Evolutionary conservation across 2,329 filamentous ascomycete genomes (phyloP).

Genomic region (Epichloe hybrida): DNA sequence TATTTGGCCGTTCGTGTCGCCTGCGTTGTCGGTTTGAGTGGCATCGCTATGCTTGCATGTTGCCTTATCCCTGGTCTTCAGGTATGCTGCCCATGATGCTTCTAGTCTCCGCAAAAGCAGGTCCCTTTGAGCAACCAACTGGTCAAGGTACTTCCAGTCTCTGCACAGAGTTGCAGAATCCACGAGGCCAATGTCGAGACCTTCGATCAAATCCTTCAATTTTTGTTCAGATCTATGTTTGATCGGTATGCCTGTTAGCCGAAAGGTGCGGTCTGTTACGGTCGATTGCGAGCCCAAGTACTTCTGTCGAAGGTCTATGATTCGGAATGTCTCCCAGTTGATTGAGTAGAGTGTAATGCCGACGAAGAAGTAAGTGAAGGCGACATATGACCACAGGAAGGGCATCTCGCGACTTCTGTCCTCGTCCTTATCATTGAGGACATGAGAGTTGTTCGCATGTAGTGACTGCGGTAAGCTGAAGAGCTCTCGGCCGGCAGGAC

Average conservation of each 20-base stretch:
- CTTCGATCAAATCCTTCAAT: conserved; percentile 78
- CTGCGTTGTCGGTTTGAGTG: conserved; percentile 2
- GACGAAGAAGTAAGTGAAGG: conserved; percentile 92
- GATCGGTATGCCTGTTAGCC: conserved; percentile 72
- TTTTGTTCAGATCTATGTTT: conserved; percentile 68
- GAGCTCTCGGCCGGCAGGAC: conserved; percentile 4
- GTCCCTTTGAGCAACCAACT: conserved; percentile 54
- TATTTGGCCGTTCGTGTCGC: conserved; percentile 14
- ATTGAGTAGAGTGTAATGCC: conserved; percentile 70
- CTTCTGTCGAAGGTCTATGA: conserved; percentile 76
- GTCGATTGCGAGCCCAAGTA: conserved; percentile 90
- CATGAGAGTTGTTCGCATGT: conserved; percentile 7
- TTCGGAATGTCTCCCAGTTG: conserved; percentile 66
- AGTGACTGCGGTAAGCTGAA: conserved; percentile 1
- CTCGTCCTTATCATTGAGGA: conserved; percentile 18
- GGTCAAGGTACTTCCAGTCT: conserved; percentile 74
- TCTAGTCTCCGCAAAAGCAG: conserved; percentile 60
- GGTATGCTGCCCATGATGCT: conserved; percentile 64
- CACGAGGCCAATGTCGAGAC: conserved; percentile 77
- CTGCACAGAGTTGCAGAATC: conserved; percentile 77
- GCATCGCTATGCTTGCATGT: conserved; percentile 5
- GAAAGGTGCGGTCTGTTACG: conserved; percentile 89
- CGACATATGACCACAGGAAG: conserved; percentile 84
- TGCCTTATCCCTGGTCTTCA: conserved; percentile 14
- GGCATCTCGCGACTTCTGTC: conserved; percentile 20